Conservation (phyloP, 2,329 filamentous ascomycete species). For the Ophiostoma pallidulum region DNA sequence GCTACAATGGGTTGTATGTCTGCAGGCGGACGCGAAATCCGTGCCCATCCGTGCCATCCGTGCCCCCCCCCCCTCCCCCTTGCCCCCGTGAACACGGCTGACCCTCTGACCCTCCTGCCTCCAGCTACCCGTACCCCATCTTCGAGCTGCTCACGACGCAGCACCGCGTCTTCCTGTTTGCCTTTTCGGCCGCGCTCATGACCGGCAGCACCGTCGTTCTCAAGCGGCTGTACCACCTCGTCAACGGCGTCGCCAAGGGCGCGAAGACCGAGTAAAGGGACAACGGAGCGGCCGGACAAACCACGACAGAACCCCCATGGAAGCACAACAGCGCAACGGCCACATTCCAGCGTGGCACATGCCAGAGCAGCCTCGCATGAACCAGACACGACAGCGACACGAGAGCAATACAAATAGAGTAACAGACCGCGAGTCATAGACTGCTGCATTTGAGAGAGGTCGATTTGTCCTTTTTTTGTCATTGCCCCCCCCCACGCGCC, state of each 20-base stretch:
- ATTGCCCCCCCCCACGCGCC: no score
- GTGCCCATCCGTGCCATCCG: not conserved
- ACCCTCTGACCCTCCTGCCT: no score
- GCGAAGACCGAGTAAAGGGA: slow-evolving; percentile 24
- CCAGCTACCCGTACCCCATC: slow-evolving; percentile 77
- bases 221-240: slow-evolving; percentile 57
- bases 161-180: slow-evolving; percentile 61
- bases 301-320: not conserved
- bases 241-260: slow-evolving; percentile 49
- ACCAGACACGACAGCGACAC: no score
- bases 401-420: no score
- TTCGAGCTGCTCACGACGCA: slow-evolving; percentile 58
- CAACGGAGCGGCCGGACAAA: not conserved
- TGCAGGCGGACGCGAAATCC: no score
- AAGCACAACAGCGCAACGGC: no score
- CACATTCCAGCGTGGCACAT: no score
- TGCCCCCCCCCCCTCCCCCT: not conserved
- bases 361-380: no score
- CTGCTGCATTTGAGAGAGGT: no score
- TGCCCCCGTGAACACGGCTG: not conserved
- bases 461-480: no score
- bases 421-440: no score
- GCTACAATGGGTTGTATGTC: slow-evolving; percentile 53
- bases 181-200: slow-evolving; percentile 60
- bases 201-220: slow-evolving; percentile 58